A percentile compares a stretch with the other conserved stretches of the same genome.
Evolutionary conservation across 257 asterid species (phyloP).

Genomic region (Solanum bulbocastanum): DNA sequence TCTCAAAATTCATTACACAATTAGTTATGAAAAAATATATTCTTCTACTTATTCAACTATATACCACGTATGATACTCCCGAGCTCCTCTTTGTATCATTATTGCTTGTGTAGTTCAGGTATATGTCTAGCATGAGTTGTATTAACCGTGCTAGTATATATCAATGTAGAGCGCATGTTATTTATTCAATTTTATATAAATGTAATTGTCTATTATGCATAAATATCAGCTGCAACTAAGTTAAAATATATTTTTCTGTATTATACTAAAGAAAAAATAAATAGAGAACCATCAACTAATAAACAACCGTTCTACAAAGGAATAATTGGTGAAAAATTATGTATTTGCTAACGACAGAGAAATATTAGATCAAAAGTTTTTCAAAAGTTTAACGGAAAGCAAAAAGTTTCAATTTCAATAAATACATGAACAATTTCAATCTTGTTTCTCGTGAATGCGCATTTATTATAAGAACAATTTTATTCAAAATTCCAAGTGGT

Average conservation of each 20-base stretch:
- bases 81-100: no score
- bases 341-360: not conserved
- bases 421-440: not conserved
- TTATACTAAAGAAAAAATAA: not conserved
- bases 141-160: no score
- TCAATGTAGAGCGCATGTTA: no score
- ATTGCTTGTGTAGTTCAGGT: no score
- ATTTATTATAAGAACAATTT: not conserved
- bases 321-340: not conserved
- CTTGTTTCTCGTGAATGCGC: not conserved
- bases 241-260: not conserved
- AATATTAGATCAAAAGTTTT: not conserved
- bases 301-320: not conserved
- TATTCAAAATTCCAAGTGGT: not conserved
- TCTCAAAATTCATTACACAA: not conserved
- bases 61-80: no score
- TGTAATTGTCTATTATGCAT: no score
- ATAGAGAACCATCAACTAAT: not conserved
- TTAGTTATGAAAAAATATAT: not conserved
- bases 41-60: no score
- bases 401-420: not conserved
- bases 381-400: not conserved
- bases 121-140: no score
- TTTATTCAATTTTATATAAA: no score
- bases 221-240: no score